A percentile compares a stretch with the other conserved stretches of the same genome.
These are phyloP conservation scores for Pseudogymnoascus sp. DNA, from an alignment of 2,329 filamentous ascomycete species.

Conservation along the genomic window DNA sequence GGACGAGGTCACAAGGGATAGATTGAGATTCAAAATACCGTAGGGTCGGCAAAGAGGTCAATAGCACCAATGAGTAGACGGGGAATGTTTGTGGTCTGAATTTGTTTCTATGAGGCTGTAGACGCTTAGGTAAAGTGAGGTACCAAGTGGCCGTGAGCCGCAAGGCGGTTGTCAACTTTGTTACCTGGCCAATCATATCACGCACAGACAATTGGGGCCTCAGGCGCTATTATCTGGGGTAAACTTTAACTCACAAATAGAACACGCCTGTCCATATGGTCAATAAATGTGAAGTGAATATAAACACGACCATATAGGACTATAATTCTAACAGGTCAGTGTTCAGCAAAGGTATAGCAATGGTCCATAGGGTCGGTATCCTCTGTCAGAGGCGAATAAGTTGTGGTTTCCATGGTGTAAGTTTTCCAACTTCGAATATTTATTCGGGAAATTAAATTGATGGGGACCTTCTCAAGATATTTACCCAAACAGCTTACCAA, in stretches of 20 bases:
- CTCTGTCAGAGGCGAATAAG: not conserved
- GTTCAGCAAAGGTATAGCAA: not conserved
- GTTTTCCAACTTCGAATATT: not conserved
- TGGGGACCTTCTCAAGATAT: not conserved
- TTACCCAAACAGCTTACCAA: not conserved
- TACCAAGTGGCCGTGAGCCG: not conserved
- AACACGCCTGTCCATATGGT: not conserved
- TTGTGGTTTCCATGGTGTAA: not conserved
- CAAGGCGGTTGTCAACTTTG: not conserved
- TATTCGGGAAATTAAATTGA: not conserved
- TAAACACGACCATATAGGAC: not conserved
- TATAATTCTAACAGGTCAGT: not conserved
- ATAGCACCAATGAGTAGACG: not conserved
- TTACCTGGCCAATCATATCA: not conserved
- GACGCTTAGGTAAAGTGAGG: not conserved
- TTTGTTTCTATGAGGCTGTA: not conserved
- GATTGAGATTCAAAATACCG: not conserved
- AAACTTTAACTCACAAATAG: not conserved
- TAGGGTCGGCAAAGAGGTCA: not conserved
- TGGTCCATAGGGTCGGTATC: not conserved
- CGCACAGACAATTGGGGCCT: not conserved
- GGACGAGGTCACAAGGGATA: not conserved
- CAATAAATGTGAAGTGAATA: not conserved
- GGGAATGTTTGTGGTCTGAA: not conserved
- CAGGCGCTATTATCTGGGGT: not conserved